Base-by-base conservation (phyloP, 2,329 filamentous ascomycete genomes). In the Ophiostoma himal-ulmi region DNA sequence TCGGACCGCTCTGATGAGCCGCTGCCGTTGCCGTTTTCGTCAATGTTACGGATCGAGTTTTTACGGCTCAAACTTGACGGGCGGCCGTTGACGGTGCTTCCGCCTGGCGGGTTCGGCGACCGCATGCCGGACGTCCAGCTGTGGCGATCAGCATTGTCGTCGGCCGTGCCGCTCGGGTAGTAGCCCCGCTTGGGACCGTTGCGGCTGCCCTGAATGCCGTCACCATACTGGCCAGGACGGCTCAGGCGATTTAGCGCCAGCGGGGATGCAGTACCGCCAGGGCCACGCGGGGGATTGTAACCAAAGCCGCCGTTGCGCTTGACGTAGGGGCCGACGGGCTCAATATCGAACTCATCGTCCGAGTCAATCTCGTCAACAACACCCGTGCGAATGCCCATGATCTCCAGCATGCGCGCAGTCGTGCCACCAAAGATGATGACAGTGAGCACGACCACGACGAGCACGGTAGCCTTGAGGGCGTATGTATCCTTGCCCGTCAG, bases 371-470 rank as follows among this genome's bases (percentile, higher is more conserved):
- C 95, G 76, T 99, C 95, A 0, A 97, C 92, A 0, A 99, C 94
- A 0, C 95, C 95, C 0, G 94, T 99, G 70, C 93, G 88, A 73
- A 99, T 99, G n/a, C 93, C 91, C 20, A 98, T 82, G 70, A 99
- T 99, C 78, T 99, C 95, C 22, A 99, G 84, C 95, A 99, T 99
- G 70, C 94, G 90, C 14, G 94, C 94, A 0, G 95, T 99, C 7
- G 95, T 99, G 69, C 95, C 95, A 70, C 95, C 95, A 76, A 99
- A 99, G 73, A 99, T 98, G 80, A 99, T 99, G 76, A 99, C 95
- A 0, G 95, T 98, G 72, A 99, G 83, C 75, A 99, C 94, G 5
- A 99, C 95, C 0, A 98, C 95, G 11, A 99, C 94, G 13, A 99
- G 83, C n/a, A 99, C 94, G 0, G 95, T 99, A 7, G 95, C 95